Base-by-base conservation (phyloP, 225 moss, liverwort and hornwort species). In the Marchantia paleacea region DNA sequence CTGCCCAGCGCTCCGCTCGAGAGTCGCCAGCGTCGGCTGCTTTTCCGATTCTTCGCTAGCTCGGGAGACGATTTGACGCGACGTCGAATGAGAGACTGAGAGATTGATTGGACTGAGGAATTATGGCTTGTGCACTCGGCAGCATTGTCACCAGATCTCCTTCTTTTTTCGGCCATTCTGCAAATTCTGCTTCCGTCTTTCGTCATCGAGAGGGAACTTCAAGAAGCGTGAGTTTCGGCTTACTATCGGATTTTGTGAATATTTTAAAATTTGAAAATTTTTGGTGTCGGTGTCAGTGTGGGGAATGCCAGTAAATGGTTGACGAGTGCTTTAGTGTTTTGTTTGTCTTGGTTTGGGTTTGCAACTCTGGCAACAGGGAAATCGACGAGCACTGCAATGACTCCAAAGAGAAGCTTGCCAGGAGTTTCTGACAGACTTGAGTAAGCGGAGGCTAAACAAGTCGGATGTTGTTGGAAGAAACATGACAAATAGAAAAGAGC, bases 111-210 rank as follows among this genome's bases (percentile, higher is more conserved):
- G 2, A 53, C 29, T 57, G 55, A 58, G 28, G 1, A 61, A 74
- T 15, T 20, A 76, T 76, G 76, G 76, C 76, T 16, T 61, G 15
- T 62, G 76, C 76, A 61, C 20, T 76, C 30, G 26, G 61, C 39
- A 76, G 25, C 55, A 55, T 61, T 48, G 76, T 49, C 22, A 60
- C 61, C 76, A 62, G 55, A 62, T 61, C 47, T 61, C 39, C 20
- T 19, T 14, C 5, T 12, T 12, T 16, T 55, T 52, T 22, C 12
- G 3, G 8, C 12, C 51, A 0, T 15, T 31, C 30, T 48, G 26
- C 0, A 25, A 24, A 53, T 74, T 25, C 54, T 16, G 28, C 74
- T 26, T 28, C 18, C 9, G 16, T 54, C 13, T 53, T 54, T 55
- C 55, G 8, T 54, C 74, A 55, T 14, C 74, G 15, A 28, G 15